phyloP scores from a whole-genome alignment of 2,329 filamentous ascomycete species.

The Remersonia thermophila region DNA sequence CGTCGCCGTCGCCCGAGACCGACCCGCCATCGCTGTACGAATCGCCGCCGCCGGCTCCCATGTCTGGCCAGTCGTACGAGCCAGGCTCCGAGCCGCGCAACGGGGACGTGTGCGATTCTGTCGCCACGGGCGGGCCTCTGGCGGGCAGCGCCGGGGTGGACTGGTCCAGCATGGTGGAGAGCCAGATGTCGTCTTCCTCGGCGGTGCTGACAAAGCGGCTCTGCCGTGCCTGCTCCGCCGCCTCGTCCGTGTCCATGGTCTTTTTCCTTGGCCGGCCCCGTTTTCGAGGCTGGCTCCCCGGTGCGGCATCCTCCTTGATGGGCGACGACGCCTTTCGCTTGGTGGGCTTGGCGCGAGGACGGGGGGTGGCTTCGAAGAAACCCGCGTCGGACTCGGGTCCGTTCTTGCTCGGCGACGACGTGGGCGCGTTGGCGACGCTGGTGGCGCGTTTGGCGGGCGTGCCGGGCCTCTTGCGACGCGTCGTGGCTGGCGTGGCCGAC shows the following conservation, averaged over 20 bases:
- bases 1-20: slow-evolving; percentile 27
- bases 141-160: slow-evolving; percentile 4
- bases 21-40: slow-evolving; percentile 19
- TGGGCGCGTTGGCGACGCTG: background rate
- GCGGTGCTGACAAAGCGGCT: background rate
- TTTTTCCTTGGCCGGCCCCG: slow-evolving; percentile 22
- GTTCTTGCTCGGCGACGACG: slow-evolving; percentile 10
- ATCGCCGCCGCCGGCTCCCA: slow-evolving; percentile 13
- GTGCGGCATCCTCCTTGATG: slow-evolving; percentile 13
- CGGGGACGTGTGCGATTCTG: slow-evolving; percentile 4
- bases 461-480: slow-evolving; percentile 31
- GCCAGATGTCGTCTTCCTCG: slow-evolving; percentile 34
- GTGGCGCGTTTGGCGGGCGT: slow-evolving; percentile 25
- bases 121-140: background rate
- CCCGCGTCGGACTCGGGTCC: slow-evolving; percentile 18
- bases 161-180: slow-evolving; percentile 28
- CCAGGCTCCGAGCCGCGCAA: background rate
- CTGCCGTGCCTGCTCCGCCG: too few species aligned
- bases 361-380: slow-evolving; percentile 20
- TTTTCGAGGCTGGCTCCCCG: slow-evolving; percentile 19
- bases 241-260: too few species aligned
- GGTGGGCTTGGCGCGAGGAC: slow-evolving; percentile 9
- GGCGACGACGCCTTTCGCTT: slow-evolving; percentile 20
- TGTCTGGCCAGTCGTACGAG: slow-evolving; percentile 11
- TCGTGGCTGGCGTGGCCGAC: slow-evolving; percentile 38